Percentiles rank a stretch among this genome's conserved stretches.
Evolutionary conservation across 2,329 filamentous ascomycete species (phyloP).

Genomic region (Colletotrichum eleusines): DNA sequence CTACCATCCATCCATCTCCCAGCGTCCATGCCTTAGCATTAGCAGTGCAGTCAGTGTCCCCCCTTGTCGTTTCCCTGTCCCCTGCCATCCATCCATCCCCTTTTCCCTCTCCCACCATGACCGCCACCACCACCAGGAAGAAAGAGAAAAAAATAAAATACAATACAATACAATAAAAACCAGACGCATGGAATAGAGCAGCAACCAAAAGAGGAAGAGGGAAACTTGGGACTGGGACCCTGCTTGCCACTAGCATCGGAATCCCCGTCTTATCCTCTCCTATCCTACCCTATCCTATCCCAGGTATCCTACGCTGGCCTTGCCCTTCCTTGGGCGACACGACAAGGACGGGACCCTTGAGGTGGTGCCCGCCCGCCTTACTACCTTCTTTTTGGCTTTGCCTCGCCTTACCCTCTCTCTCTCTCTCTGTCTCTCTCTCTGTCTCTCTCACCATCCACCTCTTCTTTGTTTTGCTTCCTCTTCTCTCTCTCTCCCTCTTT

Average conservation of each 20-base stretch:
- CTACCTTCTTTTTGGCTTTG: neutral
- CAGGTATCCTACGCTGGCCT: conserved; percentile 16
- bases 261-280: conserved; percentile 2
- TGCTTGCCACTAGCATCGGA: conserved; percentile 11
- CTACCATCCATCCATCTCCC: neutral
- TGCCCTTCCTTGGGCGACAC: neutral
- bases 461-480: neutral
- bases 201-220: neutral
- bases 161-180: neutral
- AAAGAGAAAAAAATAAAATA: neutral
- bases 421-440: neutral
- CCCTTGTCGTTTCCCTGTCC: conserved; percentile 9
- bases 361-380: neutral
- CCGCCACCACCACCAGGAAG: neutral
- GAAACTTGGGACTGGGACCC: neutral
- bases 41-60: neutral
- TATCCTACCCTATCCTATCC: conserved; percentile 5
- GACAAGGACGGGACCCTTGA: conserved; percentile 6
- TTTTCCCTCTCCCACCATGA: neutral
- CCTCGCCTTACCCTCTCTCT: neutral
- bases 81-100: conserved; percentile 4
- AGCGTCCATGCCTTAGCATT: neutral
- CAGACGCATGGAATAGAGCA: neutral
- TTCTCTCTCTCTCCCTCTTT: no score
- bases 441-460: neutral